phyloP scores from a whole-genome alignment of 192 early-diverging fungal genomes.

The Dissophora globulifera region DNA sequence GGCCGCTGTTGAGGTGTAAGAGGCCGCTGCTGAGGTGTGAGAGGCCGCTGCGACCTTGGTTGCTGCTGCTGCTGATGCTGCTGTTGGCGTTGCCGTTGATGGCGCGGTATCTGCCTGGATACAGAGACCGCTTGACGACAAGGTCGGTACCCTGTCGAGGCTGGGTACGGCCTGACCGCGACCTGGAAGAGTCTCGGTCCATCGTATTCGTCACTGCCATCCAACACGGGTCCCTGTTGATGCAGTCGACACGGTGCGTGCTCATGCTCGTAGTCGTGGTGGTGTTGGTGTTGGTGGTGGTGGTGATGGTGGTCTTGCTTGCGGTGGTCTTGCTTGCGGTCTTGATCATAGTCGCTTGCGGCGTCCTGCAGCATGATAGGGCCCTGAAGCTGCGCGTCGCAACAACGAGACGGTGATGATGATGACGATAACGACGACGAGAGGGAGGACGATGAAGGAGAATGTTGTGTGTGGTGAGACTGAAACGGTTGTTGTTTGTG shows the following conservation, averaged over 20 bases:
- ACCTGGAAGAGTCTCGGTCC: slow-evolving; percentile 4
- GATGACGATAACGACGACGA: too few species aligned
- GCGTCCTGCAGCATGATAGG: too few species aligned
- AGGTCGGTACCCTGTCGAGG: slow-evolving; percentile 31
- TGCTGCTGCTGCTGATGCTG: slow-evolving; percentile 5
- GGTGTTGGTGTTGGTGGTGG: neutral
- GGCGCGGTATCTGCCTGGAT: slow-evolving; percentile 2
- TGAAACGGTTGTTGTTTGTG: too few species aligned
- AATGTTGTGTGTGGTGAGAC: too few species aligned
- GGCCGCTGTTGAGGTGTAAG: neutral
- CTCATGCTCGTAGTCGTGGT: neutral
- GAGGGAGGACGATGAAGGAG: too few species aligned
- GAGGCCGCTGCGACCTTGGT: neutral
- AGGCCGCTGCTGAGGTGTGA: neutral
- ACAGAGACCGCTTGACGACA: slow-evolving; percentile 19
- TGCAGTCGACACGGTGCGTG: neutral
- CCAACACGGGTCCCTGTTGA: neutral
- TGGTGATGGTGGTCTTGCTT: neutral
- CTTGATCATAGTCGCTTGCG: too few species aligned
- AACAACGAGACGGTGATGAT: too few species aligned
- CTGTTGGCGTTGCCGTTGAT: slow-evolving; percentile 13
- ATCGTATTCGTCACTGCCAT: neutral
- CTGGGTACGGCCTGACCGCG: slow-evolving; percentile 17
- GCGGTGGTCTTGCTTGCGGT: too few species aligned
- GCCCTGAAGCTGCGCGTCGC: too few species aligned